A percentile compares a stretch with the other conserved stretches of the same genome.
phyloP scores from a whole-genome alignment of 163 green algal genomes.

The Chlamydomonas reinhardtii region DNA sequence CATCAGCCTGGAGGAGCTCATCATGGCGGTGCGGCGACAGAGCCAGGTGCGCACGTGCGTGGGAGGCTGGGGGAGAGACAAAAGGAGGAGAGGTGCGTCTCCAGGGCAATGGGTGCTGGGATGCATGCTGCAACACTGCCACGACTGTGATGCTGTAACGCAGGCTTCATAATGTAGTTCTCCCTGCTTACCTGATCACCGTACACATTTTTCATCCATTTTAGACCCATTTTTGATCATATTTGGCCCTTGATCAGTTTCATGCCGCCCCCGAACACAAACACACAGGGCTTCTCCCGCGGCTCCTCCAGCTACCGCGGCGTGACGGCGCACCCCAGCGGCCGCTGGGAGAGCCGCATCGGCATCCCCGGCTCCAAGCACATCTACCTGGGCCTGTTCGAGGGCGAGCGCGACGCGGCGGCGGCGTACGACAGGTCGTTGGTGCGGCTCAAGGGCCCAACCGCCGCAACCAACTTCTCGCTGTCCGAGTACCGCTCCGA shows the following conservation, averaged over 20 bases:
- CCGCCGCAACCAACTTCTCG: constrained; percentile 91
- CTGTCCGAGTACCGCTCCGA: constrained; percentile 82
- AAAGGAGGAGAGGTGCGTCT: too few relatives aligned
- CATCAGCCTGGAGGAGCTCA: constrained; percentile 92
- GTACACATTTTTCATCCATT: too few relatives aligned
- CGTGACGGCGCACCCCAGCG: constrained; percentile 89
- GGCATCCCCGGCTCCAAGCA: constrained; percentile 88
- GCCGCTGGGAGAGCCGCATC: constrained; percentile 89
- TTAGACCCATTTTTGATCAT: too few relatives aligned
- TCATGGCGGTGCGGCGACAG: constrained; percentile 91
- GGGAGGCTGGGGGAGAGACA: too few relatives aligned
- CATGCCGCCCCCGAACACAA: too few relatives aligned
- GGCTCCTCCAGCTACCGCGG: constrained; percentile 85
- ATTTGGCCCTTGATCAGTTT: too few relatives aligned
- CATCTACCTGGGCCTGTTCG: constrained; percentile 67
- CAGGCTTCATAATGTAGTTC: too few relatives aligned
- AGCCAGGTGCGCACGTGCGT: constrained; percentile 55
- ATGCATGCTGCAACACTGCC: too few relatives aligned
- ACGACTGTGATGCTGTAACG: too few relatives aligned
- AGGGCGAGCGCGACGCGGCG: constrained; percentile 78
- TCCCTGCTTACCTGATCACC: too few relatives aligned
- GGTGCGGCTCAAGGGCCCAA: constrained; percentile 80
- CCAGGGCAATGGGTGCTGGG: too few relatives aligned
- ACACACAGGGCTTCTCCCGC: constrained; percentile 91
- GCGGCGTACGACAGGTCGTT: constrained; percentile 81